phyloP scores from a whole-genome alignment of 1,139 yeast species.

The Yamadazyma kanchanaburiensis region DNA sequence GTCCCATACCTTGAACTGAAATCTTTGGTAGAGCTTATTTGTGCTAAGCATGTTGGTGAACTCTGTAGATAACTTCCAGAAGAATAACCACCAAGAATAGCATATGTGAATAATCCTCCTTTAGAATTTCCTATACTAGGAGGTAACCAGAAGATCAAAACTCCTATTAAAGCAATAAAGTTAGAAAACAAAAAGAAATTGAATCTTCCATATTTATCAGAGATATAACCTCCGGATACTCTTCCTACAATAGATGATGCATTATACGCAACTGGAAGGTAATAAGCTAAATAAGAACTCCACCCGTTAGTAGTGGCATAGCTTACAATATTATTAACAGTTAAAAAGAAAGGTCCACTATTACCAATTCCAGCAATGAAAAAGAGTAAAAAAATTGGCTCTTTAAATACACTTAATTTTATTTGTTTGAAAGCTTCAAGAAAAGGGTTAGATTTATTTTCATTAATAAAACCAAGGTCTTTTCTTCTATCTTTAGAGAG shows the following conservation, averaged over 20 bases:
- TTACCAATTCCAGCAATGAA: conserved; percentile 24
- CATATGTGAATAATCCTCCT: conserved; percentile 25
- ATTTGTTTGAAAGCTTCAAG: conserved; percentile 15
- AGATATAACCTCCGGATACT: conserved; percentile 23
- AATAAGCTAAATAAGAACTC: conserved; percentile 17
- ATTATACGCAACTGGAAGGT: conserved; percentile 26
- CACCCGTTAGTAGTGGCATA: conserved; percentile 27
- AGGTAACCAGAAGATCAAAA: conserved; percentile 24
- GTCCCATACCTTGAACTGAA: conserved; percentile 26
- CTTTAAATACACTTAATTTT: conserved; percentile 19
- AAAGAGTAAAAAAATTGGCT: conserved; percentile 17
- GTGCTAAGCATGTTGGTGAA: conserved; percentile 31
- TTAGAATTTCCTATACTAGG: conserved; percentile 23
- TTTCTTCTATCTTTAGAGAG: conserved; percentile 20
- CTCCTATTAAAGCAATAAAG: conserved; percentile 17
- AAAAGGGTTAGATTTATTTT: conserved; percentile 2
- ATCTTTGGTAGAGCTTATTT: conserved; percentile 23
- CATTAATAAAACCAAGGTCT: conserved; percentile 12
- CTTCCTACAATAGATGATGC: conserved; percentile 27
- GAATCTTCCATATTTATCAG: conserved; percentile 30
- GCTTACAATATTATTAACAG: conserved; percentile 24
- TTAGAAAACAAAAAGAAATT: conserved; percentile 22
- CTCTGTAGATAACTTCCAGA: conserved; percentile 24
- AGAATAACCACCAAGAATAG: conserved; percentile 25
- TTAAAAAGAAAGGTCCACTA: conserved; percentile 16